Evolutionary conservation across 1,139 yeast genomes (phyloP).

Genomic region (Komagataea norvegica): DNA sequence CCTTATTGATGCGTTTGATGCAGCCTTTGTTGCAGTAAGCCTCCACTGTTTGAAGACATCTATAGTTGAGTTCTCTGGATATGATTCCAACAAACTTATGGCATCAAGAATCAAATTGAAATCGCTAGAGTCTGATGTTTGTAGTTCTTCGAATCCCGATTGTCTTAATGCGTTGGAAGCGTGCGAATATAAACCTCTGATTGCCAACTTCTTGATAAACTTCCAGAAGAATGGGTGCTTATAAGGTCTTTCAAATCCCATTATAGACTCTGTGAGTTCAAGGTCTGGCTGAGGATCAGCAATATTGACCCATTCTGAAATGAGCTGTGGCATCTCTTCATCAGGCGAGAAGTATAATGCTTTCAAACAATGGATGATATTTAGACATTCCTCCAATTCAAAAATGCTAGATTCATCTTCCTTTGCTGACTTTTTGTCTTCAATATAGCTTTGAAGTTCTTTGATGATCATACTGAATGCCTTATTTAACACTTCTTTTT

Average conservation of each 20-base stretch:
- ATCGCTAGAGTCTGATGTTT: slow-evolving; percentile 30
- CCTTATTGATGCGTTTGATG: slow-evolving; percentile 20
- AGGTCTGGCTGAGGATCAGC: slow-evolving; percentile 57
- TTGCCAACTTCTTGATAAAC: slow-evolving; percentile 49
- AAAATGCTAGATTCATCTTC: slow-evolving; percentile 27
- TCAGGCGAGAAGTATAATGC: slow-evolving; percentile 48
- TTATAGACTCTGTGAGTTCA: slow-evolving; percentile 43
- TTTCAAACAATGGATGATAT: slow-evolving; percentile 53
- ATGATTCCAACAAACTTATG: slow-evolving; percentile 29
- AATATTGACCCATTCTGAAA: slow-evolving; percentile 57
- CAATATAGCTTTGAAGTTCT: slow-evolving; percentile 33
- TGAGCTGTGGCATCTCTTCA: slow-evolving; percentile 39
- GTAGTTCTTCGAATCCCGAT: slow-evolving; percentile 36
- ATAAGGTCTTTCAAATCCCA: slow-evolving; percentile 40
- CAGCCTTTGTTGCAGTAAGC: slow-evolving; percentile 25
- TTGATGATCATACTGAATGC: slow-evolving; percentile 32
- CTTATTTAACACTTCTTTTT: slow-evolving; percentile 30
- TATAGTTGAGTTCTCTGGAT: slow-evolving; percentile 30
- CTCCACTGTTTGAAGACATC: slow-evolving; percentile 35
- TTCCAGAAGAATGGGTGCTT: slow-evolving; percentile 62
- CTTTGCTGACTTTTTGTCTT: slow-evolving; percentile 18
- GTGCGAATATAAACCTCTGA: slow-evolving; percentile 60
- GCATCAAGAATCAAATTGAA: slow-evolving; percentile 47
- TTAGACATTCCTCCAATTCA: slow-evolving; percentile 43
- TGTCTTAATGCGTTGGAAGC: slow-evolving; percentile 45